Evolutionary conservation across 805 yeast genomes (phyloP).

Genomic region (Saccharomycopsis malanga): DNA sequence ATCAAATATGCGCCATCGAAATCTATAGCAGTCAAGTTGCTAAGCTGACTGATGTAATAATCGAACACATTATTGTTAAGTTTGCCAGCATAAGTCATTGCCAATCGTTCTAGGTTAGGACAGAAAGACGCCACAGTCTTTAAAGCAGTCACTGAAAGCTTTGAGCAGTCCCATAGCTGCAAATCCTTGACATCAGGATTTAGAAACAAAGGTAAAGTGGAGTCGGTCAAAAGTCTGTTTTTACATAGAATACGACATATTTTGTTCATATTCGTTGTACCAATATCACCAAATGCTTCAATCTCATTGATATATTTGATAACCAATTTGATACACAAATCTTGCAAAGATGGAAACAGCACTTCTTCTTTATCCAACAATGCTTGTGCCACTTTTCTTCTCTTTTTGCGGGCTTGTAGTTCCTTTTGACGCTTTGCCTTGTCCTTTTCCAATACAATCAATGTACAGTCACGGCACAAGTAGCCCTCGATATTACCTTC

Average conservation of each 20-base stretch:
- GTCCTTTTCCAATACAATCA: slow-evolving; percentile 35
- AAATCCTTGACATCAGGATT: slow-evolving; percentile 48
- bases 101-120: slow-evolving; percentile 60
- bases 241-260: slow-evolving; percentile 72
- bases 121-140: slow-evolving; percentile 70
- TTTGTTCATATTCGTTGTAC: slow-evolving; percentile 60
- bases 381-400: slow-evolving; percentile 79
- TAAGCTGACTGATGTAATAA: slow-evolving; percentile 55
- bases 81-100: slow-evolving; percentile 89
- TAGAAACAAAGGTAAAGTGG: slow-evolving; percentile 68
- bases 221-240: slow-evolving; percentile 70
- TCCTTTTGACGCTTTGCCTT: slow-evolving; percentile 42
- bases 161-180: slow-evolving; percentile 91
- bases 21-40: slow-evolving; percentile 45
- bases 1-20: slow-evolving; percentile 89
- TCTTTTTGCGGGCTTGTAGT: slow-evolving; percentile 58
- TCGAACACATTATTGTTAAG: slow-evolving; percentile 68
- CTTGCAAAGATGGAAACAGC: slow-evolving; percentile 68
- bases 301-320: slow-evolving; percentile 64
- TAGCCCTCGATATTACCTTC: slow-evolving; percentile 51
- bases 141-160: slow-evolving; percentile 56
- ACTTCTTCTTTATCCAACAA: slow-evolving; percentile 64
- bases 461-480: slow-evolving; percentile 57
- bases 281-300: slow-evolving; percentile 83
- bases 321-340: slow-evolving; percentile 63